These are phyloP conservation scores for Cairneyella variabilis DNA, from an alignment of 495 filamentous ascomycete genomes.

Conservation along the genomic window DNA sequence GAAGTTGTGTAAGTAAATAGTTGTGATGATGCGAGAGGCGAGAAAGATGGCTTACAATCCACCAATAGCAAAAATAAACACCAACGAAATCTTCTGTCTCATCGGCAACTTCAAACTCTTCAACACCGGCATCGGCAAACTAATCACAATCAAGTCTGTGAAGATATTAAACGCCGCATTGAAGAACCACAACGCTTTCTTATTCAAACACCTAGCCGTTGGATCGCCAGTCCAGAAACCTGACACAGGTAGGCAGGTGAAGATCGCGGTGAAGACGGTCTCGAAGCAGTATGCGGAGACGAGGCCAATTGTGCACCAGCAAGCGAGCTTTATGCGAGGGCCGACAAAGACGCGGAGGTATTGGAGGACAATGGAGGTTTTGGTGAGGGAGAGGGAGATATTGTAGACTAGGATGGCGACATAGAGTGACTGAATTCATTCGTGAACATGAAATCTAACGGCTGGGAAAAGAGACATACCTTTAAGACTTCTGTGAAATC, in stretches of 20 bases:
- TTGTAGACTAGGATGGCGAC: constrained; percentile 27
- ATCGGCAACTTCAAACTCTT: constrained; percentile 36
- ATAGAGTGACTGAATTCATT: constrained; percentile 12
- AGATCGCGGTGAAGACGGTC: constrained; percentile 28
- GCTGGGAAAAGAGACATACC: not conserved
- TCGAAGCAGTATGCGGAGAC: constrained; percentile 19
- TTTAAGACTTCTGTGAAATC: not conserved
- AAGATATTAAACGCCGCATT: constrained; percentile 46
- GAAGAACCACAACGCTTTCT: constrained; percentile 35
- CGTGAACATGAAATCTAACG: not conserved
- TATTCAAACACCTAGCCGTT: constrained; percentile 44
- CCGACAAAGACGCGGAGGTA: constrained; percentile 28
- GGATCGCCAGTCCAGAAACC: constrained; percentile 16
- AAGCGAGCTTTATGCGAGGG: constrained; percentile 13
- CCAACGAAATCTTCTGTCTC: constrained; percentile 43
- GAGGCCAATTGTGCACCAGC: constrained; percentile 19
- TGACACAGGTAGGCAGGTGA: constrained; percentile 50
- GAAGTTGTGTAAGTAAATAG: not conserved
- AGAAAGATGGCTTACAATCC: constrained; percentile 26
- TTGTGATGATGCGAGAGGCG: not conserved
- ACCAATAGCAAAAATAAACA: constrained; percentile 46
- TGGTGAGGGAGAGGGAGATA: constrained; percentile 23
- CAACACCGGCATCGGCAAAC: constrained; percentile 45
- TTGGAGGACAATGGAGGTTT: constrained; percentile 29
- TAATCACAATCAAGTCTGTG: constrained; percentile 46